phyloP scores from a whole-genome alignment of 2,329 filamentous ascomycete genomes.

The Pseudocercospora eumusae region DNA sequence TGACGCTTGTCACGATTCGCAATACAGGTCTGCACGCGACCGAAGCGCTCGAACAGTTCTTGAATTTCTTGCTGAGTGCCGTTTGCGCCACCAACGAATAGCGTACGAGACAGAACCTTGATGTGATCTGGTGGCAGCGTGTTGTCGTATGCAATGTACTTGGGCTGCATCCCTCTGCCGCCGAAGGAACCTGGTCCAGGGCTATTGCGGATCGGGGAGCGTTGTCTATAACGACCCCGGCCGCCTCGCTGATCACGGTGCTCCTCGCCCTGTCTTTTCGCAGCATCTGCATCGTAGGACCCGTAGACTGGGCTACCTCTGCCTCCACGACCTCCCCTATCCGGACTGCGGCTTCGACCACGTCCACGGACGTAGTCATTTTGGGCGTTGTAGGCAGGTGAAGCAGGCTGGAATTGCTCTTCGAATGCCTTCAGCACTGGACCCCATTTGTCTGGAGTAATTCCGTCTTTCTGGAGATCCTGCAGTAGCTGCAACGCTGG shows the following conservation, averaged over 20 bases:
- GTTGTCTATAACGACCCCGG: conserved; percentile 76
- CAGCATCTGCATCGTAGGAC: conserved; percentile 61
- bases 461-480: conserved; percentile 71
- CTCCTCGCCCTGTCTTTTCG: conserved; percentile 26
- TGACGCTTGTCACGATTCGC: conserved; percentile 98
- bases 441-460: conserved; percentile 75
- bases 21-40: conserved; percentile 93
- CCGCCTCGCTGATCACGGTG: conserved; percentile 43
- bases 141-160: conserved; percentile 79
- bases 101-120: conserved; percentile 88
- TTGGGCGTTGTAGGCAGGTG: conserved; percentile 22
- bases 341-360: conserved; percentile 66
- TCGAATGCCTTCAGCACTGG: conserved; percentile 56
- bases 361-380: conserved; percentile 61
- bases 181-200: conserved; percentile 53
- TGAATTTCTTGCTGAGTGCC: conserved; percentile 78
- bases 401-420: conserved; percentile 33
- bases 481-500: conserved; percentile 75
- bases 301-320: conserved; percentile 69
- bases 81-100: conserved; percentile 93
- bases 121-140: conserved; percentile 74
- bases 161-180: conserved; percentile 55
- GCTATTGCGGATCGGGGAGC: conserved; percentile 71
- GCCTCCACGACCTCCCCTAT: conserved; percentile 59
- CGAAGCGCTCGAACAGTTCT: conserved; percentile 75